Percentiles rank a stretch among this genome's conserved stretches.
These are phyloP conservation scores for Phyllosticta ampelicida DNA, from an alignment of 2,329 filamentous ascomycete species.

Conservation along the genomic window DNA sequence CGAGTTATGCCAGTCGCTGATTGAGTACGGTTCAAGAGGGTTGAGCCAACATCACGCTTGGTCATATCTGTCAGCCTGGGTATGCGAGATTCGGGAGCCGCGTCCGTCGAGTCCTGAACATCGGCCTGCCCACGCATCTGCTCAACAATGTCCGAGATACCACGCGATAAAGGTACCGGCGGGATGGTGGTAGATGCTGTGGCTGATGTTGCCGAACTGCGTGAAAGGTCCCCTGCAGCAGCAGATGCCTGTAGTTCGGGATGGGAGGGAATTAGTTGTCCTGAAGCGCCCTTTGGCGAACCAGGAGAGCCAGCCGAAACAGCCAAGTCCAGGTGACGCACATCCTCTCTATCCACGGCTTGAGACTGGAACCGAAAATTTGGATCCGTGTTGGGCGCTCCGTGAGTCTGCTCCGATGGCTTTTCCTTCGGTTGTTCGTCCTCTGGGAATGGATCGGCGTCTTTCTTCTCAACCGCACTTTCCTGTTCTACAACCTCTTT, in stretches of 20 bases:
- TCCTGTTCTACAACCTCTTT: slow-evolving; percentile 54
- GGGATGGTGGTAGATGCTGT: background rate
- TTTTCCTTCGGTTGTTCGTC: background rate
- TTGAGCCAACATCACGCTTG: slow-evolving; percentile 20
- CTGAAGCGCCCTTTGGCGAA: slow-evolving; percentile 1
- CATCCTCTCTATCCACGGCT: slow-evolving; percentile 39
- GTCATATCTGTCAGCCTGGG: slow-evolving; percentile 27
- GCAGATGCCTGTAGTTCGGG: slow-evolving; percentile 1
- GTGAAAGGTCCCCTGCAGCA: background rate
- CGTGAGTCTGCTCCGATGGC: slow-evolving; percentile 12
- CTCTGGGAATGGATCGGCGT: background rate
- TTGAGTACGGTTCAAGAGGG: slow-evolving; percentile 22
- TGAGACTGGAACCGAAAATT: slow-evolving; percentile 14
- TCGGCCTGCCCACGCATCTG: slow-evolving; percentile 4
- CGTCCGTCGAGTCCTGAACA: background rate
- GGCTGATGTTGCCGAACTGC: background rate
- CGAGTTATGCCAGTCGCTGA: slow-evolving; percentile 16
- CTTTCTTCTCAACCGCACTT: slow-evolving; percentile 6
- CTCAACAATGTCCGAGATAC: slow-evolving; percentile 7
- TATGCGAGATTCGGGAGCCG: slow-evolving; percentile 24
- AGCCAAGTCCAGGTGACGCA: slow-evolving; percentile 52
- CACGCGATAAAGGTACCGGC: slow-evolving; percentile 1
- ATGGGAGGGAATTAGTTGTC: background rate
- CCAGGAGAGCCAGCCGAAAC: slow-evolving; percentile 32
- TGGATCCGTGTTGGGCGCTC: background rate